These are phyloP conservation scores for Eucalyptus regnans DNA, from an alignment of 345 rosid genomes.

Conservation along the genomic window DNA sequence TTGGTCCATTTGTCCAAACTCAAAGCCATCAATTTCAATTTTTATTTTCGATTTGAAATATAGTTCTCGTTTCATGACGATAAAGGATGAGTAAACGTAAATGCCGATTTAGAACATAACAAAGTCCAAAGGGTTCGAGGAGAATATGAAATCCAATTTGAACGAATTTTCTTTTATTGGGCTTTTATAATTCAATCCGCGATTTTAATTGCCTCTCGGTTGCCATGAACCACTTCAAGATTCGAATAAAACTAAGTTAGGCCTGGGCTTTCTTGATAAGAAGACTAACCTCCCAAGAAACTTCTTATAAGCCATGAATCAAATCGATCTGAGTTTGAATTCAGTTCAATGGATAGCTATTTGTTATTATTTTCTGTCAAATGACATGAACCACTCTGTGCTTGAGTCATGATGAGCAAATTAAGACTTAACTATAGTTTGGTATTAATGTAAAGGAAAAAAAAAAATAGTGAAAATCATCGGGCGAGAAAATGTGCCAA, in stretches of 20 bases:
- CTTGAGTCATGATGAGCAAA: neutral
- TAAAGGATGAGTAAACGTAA: neutral
- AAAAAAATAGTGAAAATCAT: neutral
- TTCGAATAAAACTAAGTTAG: accelerated
- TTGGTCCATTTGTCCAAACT: neutral
- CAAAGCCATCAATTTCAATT: neutral
- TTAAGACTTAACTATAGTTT: neutral
- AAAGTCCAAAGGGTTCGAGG: neutral
- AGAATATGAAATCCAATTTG: neutral
- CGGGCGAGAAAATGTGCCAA: neutral
- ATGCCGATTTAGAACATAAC: neutral
- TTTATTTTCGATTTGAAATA: neutral
- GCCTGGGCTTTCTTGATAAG: neutral
- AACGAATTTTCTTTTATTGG: neutral
- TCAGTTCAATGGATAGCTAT: neutral
- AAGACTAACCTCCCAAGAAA: neutral
- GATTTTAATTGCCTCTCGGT: neutral
- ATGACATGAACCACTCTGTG: neutral
- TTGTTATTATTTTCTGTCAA: neutral
- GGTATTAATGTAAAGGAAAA: neutral
- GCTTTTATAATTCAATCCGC: accelerated
- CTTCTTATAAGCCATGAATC: neutral
- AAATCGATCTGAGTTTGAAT: neutral
- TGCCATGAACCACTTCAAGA: neutral
- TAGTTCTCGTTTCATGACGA: neutral